Evolutionary conservation across 306 rosid genomes (phyloP).

Genomic region (Cicer cuneatum): DNA sequence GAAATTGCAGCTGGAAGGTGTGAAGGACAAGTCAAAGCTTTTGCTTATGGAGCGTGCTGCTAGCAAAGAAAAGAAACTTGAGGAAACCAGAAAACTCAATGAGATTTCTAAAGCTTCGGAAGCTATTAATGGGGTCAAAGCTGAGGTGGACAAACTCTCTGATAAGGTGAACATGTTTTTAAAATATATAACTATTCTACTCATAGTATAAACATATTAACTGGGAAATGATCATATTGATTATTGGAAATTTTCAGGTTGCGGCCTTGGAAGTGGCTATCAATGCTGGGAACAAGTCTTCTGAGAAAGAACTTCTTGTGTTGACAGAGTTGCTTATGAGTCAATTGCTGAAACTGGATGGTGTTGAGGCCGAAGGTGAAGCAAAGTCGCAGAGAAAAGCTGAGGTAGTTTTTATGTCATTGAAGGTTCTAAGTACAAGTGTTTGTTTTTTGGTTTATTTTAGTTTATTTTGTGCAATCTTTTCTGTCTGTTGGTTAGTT

Average conservation of each 20-base stretch:
- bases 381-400: constrained; percentile 79
- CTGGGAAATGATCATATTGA: constrained; percentile 29
- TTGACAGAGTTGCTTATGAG: constrained; percentile 83
- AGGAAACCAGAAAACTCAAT: constrained; percentile 56
- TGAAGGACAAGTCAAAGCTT: constrained; percentile 76
- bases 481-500: constrained; percentile 1
- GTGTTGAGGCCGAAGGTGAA: constrained; percentile 88
- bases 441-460: background rate
- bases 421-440: constrained; percentile 26
- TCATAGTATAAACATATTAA: constrained; percentile 22
- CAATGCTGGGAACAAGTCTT: constrained; percentile 62
- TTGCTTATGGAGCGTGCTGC: constrained; percentile 65
- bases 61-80: constrained; percentile 62
- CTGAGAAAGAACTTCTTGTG: constrained; percentile 71
- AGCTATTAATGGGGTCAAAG: constrained; percentile 67
- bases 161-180: constrained; percentile 61
- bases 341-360: constrained; percentile 83
- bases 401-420: constrained; percentile 64
- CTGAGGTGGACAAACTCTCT: constrained; percentile 80
- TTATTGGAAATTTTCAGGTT: constrained; percentile 57
- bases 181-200: constrained; percentile 14
- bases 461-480: background rate
- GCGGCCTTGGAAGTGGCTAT: constrained; percentile 67
- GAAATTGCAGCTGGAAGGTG: constrained; percentile 72
- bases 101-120: constrained; percentile 64